A percentile compares a stretch with the other conserved stretches of the same genome.
phyloP scores from a whole-genome alignment of 1,284 basidiomycete genomes.

The Papiliotrema laurentii region DNA sequence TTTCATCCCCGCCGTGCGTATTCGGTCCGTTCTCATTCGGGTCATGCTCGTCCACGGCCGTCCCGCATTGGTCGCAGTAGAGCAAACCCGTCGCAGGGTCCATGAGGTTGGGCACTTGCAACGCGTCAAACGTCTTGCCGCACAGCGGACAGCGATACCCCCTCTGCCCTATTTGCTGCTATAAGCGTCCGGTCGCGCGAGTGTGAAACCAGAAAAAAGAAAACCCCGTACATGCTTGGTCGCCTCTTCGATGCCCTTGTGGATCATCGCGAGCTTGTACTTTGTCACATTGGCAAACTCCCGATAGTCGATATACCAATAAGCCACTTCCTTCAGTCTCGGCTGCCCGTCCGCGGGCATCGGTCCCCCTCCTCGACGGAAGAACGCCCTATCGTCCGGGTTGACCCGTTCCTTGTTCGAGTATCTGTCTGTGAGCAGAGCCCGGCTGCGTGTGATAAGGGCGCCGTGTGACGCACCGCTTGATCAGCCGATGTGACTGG shows the following conservation, averaged over 20 bases:
- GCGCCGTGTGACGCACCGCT: constrained; percentile 59
- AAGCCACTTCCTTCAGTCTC: constrained; percentile 63
- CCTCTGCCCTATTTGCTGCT: constrained; percentile 85
- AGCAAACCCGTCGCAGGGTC: constrained; percentile 29
- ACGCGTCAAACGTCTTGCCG: constrained; percentile 72
- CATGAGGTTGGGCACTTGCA: constrained; percentile 81
- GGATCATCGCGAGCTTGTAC: constrained; percentile 95
- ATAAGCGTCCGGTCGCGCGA: constrained; percentile 1
- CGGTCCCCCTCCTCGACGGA: too few species aligned
- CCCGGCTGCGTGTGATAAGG: not conserved
- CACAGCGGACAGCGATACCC: constrained; percentile 94
- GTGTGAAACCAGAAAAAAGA: not conserved
- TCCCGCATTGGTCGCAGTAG: constrained; percentile 56
- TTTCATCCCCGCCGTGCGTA: constrained; percentile 77
- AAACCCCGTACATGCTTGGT: constrained; percentile 67
- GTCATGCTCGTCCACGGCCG: constrained; percentile 87
- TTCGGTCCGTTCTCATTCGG: constrained; percentile 53
- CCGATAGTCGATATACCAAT: constrained; percentile 95
- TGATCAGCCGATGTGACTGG: constrained; percentile 75
- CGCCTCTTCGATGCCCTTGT: constrained; percentile 78
- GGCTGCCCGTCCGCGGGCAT: constrained; percentile 46
- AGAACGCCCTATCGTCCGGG: constrained; percentile 27
- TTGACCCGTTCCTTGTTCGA: constrained; percentile 44
- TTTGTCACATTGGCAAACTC: constrained; percentile 96
- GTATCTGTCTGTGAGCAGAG: constrained; percentile 20